These are phyloP conservation scores for Grosmannia clavigera DNA, from an alignment of 2,329 filamentous ascomycete species.

Conservation along the genomic window DNA sequence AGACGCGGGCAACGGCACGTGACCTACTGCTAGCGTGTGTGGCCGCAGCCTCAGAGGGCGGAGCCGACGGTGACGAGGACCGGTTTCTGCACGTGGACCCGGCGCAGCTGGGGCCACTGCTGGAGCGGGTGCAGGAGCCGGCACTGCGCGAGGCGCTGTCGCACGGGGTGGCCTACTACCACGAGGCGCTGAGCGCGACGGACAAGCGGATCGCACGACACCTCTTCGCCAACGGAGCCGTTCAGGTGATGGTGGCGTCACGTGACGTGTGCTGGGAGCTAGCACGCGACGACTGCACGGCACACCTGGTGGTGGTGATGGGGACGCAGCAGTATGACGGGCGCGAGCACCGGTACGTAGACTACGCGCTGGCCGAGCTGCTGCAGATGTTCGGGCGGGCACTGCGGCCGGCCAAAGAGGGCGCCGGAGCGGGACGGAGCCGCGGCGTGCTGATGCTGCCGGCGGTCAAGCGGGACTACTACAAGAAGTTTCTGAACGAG, in stretches of 20 bases:
- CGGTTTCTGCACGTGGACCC: conserved; percentile 79
- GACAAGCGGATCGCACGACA: conserved; percentile 93
- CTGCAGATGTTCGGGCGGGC: conserved; percentile 98
- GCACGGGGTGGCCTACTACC: conserved; percentile 94
- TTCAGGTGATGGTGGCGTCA: conserved; percentile 65
- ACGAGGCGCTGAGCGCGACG: conserved; percentile 77
- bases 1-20: conserved; percentile 74
- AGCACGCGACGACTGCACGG: conserved; percentile 47
- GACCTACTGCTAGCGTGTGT: conserved; percentile 82
- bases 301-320: conserved; percentile 91
- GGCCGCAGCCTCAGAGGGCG: conserved; percentile 23
- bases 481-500: conserved; percentile 97
- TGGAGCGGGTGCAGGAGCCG: conserved; percentile 74
- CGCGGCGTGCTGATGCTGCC: conserved; percentile 96
- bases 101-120: conserved; percentile 68
- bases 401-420: conserved; percentile 66
- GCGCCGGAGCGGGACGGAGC: conserved; percentile 46
- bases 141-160: conserved; percentile 79
- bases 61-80: conserved; percentile 63
- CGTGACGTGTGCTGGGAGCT: conserved; percentile 96
- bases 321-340: conserved; percentile 97
- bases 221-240: conserved; percentile 77
- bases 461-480: conserved; percentile 89
- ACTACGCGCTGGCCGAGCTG: conserved; percentile 88
- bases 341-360: conserved; percentile 89